These are phyloP conservation scores for Kluyveromyces marxianus DNA, from an alignment of 1,139 yeast genomes.

Conservation along the genomic window DNA sequence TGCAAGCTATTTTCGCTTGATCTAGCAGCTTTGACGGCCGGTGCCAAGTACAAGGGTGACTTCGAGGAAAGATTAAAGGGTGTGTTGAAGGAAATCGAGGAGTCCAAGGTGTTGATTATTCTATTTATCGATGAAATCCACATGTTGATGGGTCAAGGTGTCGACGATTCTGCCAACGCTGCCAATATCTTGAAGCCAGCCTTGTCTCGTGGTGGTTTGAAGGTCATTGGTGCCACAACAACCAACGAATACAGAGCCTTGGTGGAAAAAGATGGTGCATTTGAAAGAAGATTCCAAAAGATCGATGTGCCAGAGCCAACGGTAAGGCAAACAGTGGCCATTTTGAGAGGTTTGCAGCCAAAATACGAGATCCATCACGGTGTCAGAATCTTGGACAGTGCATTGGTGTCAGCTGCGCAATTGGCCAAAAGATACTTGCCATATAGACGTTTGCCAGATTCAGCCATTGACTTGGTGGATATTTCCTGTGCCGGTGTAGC, in stretches of 20 bases:
- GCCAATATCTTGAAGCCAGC: conserved; percentile 96
- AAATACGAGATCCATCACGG: conserved; percentile 98
- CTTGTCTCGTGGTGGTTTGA: conserved; percentile 91
- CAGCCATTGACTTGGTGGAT: conserved; percentile 95
- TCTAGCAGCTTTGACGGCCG: conserved; percentile 93
- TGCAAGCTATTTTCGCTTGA: conserved; percentile 82
- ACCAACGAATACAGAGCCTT: conserved; percentile 87
- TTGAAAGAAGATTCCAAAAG: conserved; percentile 96
- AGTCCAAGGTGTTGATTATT: conserved; percentile 76
- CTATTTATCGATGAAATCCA: conserved; percentile 95
- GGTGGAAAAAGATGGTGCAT: conserved; percentile 95
- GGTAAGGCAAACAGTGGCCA: conserved; percentile 87
- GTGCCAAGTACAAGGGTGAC: conserved; percentile 98
- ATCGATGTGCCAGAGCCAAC: conserved; percentile 95
- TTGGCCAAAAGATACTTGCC: conserved; percentile 92
- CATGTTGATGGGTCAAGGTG: conserved; percentile 98
- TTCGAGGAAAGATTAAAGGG: conserved; percentile 97
- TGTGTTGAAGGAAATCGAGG: conserved; percentile 86
- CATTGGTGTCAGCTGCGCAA: conserved; percentile 91
- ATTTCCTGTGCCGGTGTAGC: conserved; percentile 97
- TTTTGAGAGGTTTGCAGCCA: conserved; percentile 91
- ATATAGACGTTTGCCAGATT: conserved; percentile 92
- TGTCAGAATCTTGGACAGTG: conserved; percentile 91
- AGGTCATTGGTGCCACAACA: conserved; percentile 98
- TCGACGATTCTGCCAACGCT: conserved; percentile 92